Base-by-base conservation (phyloP, 176 grass and related monocot genomes). In the Avena insularis region DNA sequence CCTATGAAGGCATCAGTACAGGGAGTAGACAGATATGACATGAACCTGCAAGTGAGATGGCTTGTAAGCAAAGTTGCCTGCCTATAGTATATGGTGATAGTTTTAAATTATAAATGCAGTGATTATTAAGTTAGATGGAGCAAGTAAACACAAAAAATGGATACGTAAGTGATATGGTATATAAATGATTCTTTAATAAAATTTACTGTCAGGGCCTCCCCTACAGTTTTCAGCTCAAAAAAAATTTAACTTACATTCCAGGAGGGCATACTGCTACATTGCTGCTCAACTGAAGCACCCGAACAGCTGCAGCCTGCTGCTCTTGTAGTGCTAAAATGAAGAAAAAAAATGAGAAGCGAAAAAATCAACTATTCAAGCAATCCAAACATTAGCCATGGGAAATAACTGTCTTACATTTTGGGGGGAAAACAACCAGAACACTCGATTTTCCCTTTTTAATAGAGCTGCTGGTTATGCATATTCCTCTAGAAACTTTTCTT, bases 251-350 rank as follows among this genome's bases (percentile, higher is more conserved):
- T 92, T 86, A 98, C 96, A 87, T 85, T 91, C 89, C 92, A 85
- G 93, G 65, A 86, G 96, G 96, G 67, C 92, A 98, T 77, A 95
- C 83, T 86, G 90, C 96, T 67, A 96, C 85, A 90, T 94, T 98
- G 85, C 86, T 90, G 89, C 96, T 96, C 81, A 98, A 79, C 78
- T 98, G 96, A 86, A 98, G 92, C 70, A 88, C 92, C 16, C 85
- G 90, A 77, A 98, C 65, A 73, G 92, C 82, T 83, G 90, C 69
- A 54, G 78, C 78, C 80, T 98, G 96, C 83, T 92, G 82, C 75
- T 90, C 83, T 63, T 83, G 84, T 76, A 98, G 78, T 91, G 93
- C 96, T 98, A 81, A 82, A 88, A 91, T 64, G 74, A 84, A 91
- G 53, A 51, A 90, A 75, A 57, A 5, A 83, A 89, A 77, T 49